phyloP scores from a whole-genome alignment of 495 filamentous ascomycete genomes.

The Hypoxylon subgilvum region DNA sequence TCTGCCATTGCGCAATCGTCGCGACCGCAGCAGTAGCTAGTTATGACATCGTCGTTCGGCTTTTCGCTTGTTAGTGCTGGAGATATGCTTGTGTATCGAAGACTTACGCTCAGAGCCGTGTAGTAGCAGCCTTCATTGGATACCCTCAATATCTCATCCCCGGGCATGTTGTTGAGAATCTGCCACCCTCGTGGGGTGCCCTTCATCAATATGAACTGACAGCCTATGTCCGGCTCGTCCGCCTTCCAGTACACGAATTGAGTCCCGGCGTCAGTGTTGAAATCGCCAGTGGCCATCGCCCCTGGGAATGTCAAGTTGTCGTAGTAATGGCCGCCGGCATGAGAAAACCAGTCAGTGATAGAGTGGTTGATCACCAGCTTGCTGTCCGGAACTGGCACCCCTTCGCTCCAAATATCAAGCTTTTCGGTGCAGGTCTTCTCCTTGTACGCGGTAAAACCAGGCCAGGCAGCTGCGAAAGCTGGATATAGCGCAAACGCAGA shows the following conservation, averaged over 20 bases:
- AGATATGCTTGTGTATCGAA: conserved; percentile 1
- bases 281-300: conserved; percentile 8
- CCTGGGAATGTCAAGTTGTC: conserved; percentile 31
- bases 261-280: conserved; percentile 1
- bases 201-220: conserved; percentile 29
- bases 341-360: conserved; percentile 11
- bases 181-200: conserved; percentile 16
- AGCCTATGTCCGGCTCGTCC: conserved; percentile 19
- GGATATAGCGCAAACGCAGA: conserved; percentile 15
- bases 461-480: conserved; percentile 1
- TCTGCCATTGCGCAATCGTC: conserved; percentile 26
- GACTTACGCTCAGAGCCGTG: conserved; percentile 19
- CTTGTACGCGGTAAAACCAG: conserved; percentile 11
- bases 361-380: conserved; percentile 15
- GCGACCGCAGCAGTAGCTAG: conserved; percentile 29
- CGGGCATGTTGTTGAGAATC: conserved; percentile 20
- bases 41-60: conserved; percentile 24
- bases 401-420: conserved; percentile 23
- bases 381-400: background rate
- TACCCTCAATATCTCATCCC: conserved; percentile 14
- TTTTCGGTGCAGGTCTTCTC: conserved; percentile 14
- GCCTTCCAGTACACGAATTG: conserved; percentile 28
- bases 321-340: conserved; percentile 18
- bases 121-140: conserved; percentile 22
- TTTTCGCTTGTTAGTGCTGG: background rate